Evolutionary conservation across 495 filamentous ascomycete species (phyloP), one percentile per base, ranked within the genome.

Genomic region (Hypoxylon crocopeplum): DNA sequence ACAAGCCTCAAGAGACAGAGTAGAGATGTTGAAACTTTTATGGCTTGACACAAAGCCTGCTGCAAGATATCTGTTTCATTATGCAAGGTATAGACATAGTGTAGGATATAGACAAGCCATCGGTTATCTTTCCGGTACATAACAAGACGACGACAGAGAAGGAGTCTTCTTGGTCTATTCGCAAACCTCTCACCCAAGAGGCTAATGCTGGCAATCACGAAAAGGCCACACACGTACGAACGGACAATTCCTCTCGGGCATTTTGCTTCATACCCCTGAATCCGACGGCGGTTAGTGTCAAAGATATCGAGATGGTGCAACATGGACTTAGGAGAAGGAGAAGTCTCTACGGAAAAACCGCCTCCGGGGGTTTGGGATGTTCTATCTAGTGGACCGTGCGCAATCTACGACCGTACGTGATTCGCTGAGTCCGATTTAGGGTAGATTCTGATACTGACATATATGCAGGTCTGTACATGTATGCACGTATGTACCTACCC

Each of bases 361-460:
- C 19, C n/a, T n/a, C 59, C 46, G 52, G 22, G 40, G 24, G 13
- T 48, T 20, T 34, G 27, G 15, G n/a, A 38, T 38, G 5, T 11
- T 36, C 7, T 58, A 16, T 58, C 44, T 58, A 50, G 56, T 52
- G 47, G 59, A 19, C 59, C 59, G 59, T 62, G 59, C 59, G 45
- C 36, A 49, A 36, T 34, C 29, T 36, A 46, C 25, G 38, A 55
- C 50, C 32, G 25, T 50, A 50, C n/a, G 33, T 49, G 51, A 47
- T 51, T 47, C 45, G 45, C 32, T 30, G 38, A n/a, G n/a, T n/a
- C n/a, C n/a, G n/a, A n/a, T n/a, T n/a, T n/a, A n/a, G n/a, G n/a
- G n/a, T n/a, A n/a, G n/a, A n/a, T n/a, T n/a, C n/a, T n/a, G n/a
- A n/a, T n/a, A n/a, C n/a, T n/a, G n/a, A 34, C 12, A 30, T 16